Evolutionary conservation across 179 eudicot genomes (phyloP), one percentile per base, ranked within the genome.

Genomic region (Carnegiea gigantea): DNA sequence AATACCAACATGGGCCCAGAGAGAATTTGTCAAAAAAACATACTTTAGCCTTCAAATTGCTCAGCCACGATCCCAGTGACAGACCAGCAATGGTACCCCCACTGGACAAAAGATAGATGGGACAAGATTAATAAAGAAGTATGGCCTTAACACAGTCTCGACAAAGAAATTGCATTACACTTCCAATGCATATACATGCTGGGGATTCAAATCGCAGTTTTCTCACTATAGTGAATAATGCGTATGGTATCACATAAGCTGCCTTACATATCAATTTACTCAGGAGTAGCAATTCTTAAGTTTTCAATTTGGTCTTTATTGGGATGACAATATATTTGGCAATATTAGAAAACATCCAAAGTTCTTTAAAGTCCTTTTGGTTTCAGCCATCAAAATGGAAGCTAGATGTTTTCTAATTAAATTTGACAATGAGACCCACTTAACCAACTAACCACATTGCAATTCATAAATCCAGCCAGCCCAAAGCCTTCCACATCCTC

Each of bases 1-100:
- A 60, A 54, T 43, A 44, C 51, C 51, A 75, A 64, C 53, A 79
- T 73, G 30, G 68, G 17, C 54, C 79, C 11, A 10, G 24, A 80
- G 60, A 78, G 14, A 36, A 33, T 36, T 70, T 70, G 59, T 28
- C 74, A 77, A 33, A 24, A 28, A 75, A 57, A 54, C 88, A 9
- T 89, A 93, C 99, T 87, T 95, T 92, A 79, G 99, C 98, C 84
- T 92, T 91, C 89, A 93, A 85, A 79, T 77, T 82, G 84, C 98
- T 89, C 82, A 95, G 90, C 89, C 85, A 84, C 71, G 97, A 90
- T 76, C 94, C 99, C 82, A 97, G 82, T 43, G 98, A 85, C 81
- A 97, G 85, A 84, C 99, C 99, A 87, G 98, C 98, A 84, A 90
- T 82, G 23, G 98, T 93, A 83, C 92, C 99, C 73, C 99, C 99